Percentiles rank a stretch among this genome's conserved stretches.
phyloP scores from a whole-genome alignment of 148 eudicot species.

The Dysphania ambrosioides region DNA sequence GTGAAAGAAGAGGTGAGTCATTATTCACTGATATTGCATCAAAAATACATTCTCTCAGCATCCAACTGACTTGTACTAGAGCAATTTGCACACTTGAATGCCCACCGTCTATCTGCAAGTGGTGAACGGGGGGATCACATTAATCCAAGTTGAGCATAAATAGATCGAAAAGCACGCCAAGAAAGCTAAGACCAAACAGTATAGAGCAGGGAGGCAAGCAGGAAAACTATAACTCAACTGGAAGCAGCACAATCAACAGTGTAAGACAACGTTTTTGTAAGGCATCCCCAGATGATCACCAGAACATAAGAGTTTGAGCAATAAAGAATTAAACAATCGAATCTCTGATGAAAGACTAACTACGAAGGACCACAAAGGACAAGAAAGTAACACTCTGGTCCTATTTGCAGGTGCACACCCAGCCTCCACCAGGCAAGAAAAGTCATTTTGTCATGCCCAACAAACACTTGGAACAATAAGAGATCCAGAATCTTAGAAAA shows the following conservation, averaged over 20 bases:
- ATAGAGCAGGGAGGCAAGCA: neutral
- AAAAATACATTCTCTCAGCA: slow-evolving; percentile 38
- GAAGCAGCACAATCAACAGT: neutral
- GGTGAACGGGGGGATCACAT: neutral
- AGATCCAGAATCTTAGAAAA: too few relatives aligned
- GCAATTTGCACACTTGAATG: slow-evolving; percentile 46
- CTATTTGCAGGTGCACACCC: neutral
- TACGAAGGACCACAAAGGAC: neutral
- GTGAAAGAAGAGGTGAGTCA: slow-evolving; percentile 23
- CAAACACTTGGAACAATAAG: neutral
- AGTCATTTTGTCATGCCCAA: neutral
- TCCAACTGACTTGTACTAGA: slow-evolving; percentile 45
- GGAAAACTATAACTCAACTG: neutral
- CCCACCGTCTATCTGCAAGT: slow-evolving; percentile 51
- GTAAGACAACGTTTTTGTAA: too few relatives aligned
- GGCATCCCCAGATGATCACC: too few relatives aligned
- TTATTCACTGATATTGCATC: slow-evolving; percentile 12
- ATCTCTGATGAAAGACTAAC: neutral
- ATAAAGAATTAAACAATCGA: neutral
- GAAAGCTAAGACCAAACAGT: neutral
- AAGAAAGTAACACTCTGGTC: neutral
- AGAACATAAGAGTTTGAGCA: neutral
- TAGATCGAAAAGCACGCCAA: neutral
- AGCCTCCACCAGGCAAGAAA: neutral
- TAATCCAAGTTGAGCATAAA: neutral